Percentiles rank a stretch among this genome's conserved stretches.
Evolutionary conservation across 371 early-diverging fungal species (phyloP).

Genomic region (Dinochytrium kinnereticum): DNA sequence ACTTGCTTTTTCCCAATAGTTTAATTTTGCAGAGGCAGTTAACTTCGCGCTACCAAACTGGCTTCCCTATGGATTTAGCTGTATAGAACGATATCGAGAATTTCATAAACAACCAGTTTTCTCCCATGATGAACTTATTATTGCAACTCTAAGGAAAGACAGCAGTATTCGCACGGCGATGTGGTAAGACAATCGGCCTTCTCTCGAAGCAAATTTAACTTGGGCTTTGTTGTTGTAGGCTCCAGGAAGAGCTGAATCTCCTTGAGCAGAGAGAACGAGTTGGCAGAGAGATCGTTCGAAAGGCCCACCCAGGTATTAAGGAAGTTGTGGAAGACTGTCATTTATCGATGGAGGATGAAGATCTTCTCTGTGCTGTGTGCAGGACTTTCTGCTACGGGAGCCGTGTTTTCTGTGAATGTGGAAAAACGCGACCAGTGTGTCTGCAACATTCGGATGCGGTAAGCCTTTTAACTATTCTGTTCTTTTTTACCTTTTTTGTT

Average conservation of each 20-base stretch:
- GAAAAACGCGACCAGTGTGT: slow-evolving; percentile 45
- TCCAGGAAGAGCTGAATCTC: slow-evolving; percentile 60
- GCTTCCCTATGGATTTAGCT: slow-evolving; percentile 81
- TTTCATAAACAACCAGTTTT: slow-evolving; percentile 87
- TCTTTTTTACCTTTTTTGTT: slow-evolving; percentile 15
- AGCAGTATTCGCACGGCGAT: slow-evolving; percentile 48
- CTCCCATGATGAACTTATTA: slow-evolving; percentile 89
- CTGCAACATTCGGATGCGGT: slow-evolving; percentile 63
- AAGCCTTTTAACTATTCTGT: too few relatives aligned
- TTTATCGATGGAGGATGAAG: slow-evolving; percentile 51
- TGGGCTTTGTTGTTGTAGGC: slow-evolving; percentile 44
- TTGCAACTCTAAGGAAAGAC: slow-evolving; percentile 53
- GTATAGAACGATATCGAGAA: slow-evolving; percentile 78
- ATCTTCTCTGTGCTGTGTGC: slow-evolving; percentile 73
- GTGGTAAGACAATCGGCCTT: slow-evolving; percentile 50
- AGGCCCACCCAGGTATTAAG: slow-evolving; percentile 43
- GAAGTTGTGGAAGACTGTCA: slow-evolving; percentile 55
- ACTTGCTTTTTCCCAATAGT: slow-evolving; percentile 44
- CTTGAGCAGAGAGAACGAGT: slow-evolving; percentile 65
- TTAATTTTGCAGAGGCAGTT: slow-evolving; percentile 96
- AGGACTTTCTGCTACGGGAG: slow-evolving; percentile 76
- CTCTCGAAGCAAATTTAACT: not conserved
- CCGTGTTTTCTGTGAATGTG: slow-evolving; percentile 68
- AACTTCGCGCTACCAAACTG: slow-evolving; percentile 95
- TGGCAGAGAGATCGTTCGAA: slow-evolving; percentile 58